Evolutionary conservation across 73 alveolate genomes (phyloP).

Genomic region (Tetrahymena borealis): DNA sequence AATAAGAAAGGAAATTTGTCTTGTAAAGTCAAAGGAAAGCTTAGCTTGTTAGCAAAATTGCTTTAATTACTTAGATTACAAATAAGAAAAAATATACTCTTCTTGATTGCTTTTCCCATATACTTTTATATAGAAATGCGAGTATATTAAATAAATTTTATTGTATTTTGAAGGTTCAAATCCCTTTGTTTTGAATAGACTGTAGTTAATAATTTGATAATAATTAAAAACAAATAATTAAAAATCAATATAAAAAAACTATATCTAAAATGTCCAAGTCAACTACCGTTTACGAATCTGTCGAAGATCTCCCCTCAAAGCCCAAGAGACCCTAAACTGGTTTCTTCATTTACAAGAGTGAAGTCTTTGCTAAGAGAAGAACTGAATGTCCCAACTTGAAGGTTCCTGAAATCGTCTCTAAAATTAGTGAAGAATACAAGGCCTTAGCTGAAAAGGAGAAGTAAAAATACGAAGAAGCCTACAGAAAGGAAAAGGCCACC

Average conservation of each 20-base stretch:
- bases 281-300: not conserved
- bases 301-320: not conserved
- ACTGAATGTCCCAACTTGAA: conserved; percentile 1
- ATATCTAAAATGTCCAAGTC: not conserved
- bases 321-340: conserved; percentile 4
- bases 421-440: conserved; percentile 1
- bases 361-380: conserved; percentile 1
- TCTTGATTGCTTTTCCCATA: not conserved
- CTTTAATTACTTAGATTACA: not conserved
- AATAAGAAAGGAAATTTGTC: not conserved
- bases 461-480: conserved; percentile 2
- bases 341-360: not conserved
- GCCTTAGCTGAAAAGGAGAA: not conserved
- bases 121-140: not conserved
- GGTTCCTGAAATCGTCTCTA: conserved; percentile 2
- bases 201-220: not conserved
- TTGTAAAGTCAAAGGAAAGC: not conserved
- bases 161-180: conserved; percentile 1
- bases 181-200: not conserved
- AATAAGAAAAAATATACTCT: not conserved
- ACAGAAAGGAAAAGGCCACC: not conserved
- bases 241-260: not conserved
- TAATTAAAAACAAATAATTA: not conserved
- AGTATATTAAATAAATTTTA: not conserved
- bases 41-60: not conserved